Evolutionary conservation across 2,329 filamentous ascomycete species (phyloP).

Genomic region (Alternaria gansuensis): DNA sequence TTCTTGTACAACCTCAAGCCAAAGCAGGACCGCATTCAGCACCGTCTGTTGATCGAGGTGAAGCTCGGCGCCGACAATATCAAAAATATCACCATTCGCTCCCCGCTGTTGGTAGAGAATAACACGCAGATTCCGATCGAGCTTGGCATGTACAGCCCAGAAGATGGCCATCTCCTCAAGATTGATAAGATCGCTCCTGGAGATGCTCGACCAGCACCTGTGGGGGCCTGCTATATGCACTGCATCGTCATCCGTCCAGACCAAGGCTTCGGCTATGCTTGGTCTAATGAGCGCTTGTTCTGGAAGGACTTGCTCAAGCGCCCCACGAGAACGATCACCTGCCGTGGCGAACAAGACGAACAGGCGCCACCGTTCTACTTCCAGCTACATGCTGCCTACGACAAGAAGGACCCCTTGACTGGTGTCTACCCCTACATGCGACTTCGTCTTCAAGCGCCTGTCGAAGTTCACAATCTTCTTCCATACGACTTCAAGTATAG

Average conservation of each 20-base stretch:
- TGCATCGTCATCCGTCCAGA: constrained; percentile 88
- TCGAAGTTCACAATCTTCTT: constrained; percentile 92
- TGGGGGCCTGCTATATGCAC: constrained; percentile 91
- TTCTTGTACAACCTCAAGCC: constrained; percentile 88
- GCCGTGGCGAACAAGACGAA: constrained; percentile 84
- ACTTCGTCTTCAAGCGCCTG: constrained; percentile 86
- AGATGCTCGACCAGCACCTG: constrained; percentile 86
- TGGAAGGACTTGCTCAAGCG: constrained; percentile 90
- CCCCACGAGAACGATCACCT: constrained; percentile 86
- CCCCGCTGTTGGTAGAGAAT: constrained; percentile 91
- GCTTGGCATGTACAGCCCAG: constrained; percentile 85
- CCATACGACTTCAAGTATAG: constrained; percentile 99
- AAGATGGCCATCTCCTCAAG: constrained; percentile 89
- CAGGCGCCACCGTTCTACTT: constrained; percentile 88
- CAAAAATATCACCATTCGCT: constrained; percentile 96
- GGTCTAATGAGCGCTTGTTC: constrained; percentile 88
- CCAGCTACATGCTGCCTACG: constrained; percentile 87
- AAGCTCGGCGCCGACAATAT: constrained; percentile 92
- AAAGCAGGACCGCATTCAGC: constrained; percentile 82
- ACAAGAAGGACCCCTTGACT: constrained; percentile 82
- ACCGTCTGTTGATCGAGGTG: constrained; percentile 91
- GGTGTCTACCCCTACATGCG: constrained; percentile 94
- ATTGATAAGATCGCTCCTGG: constrained; percentile 97
- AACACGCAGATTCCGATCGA: constrained; percentile 96
- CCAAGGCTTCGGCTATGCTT: constrained; percentile 94